A percentile compares a stretch with the other conserved stretches of the same genome.
Evolutionary conservation across 2,329 filamentous ascomycete genomes (phyloP).

Genomic region (Cordyceps militaris): DNA sequence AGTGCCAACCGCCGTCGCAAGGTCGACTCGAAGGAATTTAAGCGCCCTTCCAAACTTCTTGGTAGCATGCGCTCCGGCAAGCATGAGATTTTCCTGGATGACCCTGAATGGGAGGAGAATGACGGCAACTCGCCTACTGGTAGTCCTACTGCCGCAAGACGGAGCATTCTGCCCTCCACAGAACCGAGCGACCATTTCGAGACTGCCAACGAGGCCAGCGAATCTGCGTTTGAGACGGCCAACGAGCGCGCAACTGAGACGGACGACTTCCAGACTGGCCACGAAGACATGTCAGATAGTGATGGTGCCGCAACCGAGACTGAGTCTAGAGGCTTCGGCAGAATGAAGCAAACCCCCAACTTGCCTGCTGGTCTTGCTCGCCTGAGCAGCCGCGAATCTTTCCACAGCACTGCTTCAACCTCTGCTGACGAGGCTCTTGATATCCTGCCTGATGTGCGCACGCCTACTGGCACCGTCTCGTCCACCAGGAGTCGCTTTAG

Average conservation of each 20-base stretch:
- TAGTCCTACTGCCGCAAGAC: constrained; percentile 4
- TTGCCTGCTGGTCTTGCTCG: constrained; percentile 30
- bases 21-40: constrained; percentile 59
- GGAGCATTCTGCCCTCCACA: constrained; percentile 19
- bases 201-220: constrained; percentile 69
- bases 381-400: constrained; percentile 56
- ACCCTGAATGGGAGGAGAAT: constrained; percentile 87
- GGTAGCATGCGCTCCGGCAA: constrained; percentile 66
- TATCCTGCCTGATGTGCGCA: constrained; percentile 48
- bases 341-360: constrained; percentile 35
- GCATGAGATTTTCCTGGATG: constrained; percentile 73
- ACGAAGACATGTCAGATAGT: constrained; percentile 67
- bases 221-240: constrained; percentile 58
- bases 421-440: constrained; percentile 70
- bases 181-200: constrained; percentile 66
- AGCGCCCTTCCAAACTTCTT: constrained; percentile 72
- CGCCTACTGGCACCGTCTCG: constrained; percentile 51
- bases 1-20: constrained; percentile 54
- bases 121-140: constrained; percentile 30
- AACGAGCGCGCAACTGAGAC: constrained; percentile 83
- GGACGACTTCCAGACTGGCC: constrained; percentile 91
- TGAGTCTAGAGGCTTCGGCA: constrained; percentile 48
- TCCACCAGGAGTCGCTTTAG: constrained; percentile 67
- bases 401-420: constrained; percentile 82
- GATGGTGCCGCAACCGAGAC: constrained; percentile 79